phyloP scores from a whole-genome alignment of 2,329 filamentous ascomycete species.

The Colletotrichum truncatum region DNA sequence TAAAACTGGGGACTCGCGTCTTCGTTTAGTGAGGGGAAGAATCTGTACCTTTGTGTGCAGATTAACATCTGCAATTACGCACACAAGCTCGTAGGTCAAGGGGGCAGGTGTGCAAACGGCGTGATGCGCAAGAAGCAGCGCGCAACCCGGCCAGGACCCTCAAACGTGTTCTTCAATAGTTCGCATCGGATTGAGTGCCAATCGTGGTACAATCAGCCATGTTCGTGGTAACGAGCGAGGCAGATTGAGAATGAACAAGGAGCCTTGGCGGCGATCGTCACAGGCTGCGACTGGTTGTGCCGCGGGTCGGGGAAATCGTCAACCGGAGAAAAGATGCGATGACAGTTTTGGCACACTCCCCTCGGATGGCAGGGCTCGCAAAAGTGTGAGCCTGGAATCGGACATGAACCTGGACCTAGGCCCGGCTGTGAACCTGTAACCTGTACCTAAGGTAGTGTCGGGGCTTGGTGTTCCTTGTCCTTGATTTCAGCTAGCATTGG shows the following conservation, averaged over 20 bases:
- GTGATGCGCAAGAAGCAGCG: no score
- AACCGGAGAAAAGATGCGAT: slow-evolving; percentile 28
- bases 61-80: not conserved
- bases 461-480: no score
- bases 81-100: no score
- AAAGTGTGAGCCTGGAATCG: slow-evolving; percentile 12
- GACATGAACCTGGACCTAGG: no score
- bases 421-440: no score
- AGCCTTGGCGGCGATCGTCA: slow-evolving; percentile 22
- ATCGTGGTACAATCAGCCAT: not conserved
- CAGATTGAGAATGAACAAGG: not conserved
- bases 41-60: not conserved
- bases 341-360: slow-evolving; percentile 23
- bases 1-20: not conserved
- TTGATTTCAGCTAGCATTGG: no score
- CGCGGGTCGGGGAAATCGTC: slow-evolving; percentile 25
- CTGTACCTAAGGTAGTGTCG: no score
- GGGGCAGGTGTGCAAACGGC: no score
- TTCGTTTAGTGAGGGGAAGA: not conserved
- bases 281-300: slow-evolving; percentile 27
- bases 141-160: not conserved
- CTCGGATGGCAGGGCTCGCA: not conserved
- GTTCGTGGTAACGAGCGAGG: not conserved
- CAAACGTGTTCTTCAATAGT: not conserved
- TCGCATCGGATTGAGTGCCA: not conserved